Evolutionary conservation across 768 basidiomycete genomes (phyloP).

Genomic region (Podaxis rugospora): DNA sequence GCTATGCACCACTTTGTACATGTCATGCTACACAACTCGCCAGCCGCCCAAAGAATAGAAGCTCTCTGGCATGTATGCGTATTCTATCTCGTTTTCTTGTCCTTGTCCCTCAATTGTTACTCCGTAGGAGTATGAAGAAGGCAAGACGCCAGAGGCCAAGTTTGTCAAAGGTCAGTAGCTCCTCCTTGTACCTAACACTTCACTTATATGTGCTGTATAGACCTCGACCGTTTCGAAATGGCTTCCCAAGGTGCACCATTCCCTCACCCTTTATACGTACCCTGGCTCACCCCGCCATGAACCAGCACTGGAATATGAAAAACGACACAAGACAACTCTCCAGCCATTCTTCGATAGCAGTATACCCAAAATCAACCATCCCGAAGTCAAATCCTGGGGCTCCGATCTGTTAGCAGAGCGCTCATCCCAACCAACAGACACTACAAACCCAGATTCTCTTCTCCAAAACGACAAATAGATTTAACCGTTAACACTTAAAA

Average conservation of each 20-base stretch:
- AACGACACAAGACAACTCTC: constrained; percentile 40
- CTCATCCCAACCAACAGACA: too few relatives aligned
- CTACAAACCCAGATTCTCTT: too few relatives aligned
- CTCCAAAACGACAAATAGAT: background rate
- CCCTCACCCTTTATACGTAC: background rate
- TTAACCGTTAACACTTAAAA: background rate
- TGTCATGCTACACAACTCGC: constrained; percentile 80
- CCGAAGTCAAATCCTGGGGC: constrained; percentile 74
- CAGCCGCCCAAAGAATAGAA: constrained; percentile 63
- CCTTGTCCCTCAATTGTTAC: background rate
- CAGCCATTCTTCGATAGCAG: constrained; percentile 83
- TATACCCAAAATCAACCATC: constrained; percentile 64
- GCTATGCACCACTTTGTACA: constrained; percentile 89
- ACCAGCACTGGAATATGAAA: constrained; percentile 73
- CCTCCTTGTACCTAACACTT: background rate
- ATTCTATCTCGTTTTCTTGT: background rate
- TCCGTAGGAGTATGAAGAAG: constrained; percentile 78
- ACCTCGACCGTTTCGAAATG: constrained; percentile 87
- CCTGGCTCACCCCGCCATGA: background rate
- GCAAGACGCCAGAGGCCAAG: constrained; percentile 64
- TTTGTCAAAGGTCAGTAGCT: constrained; percentile 74
- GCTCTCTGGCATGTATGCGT: constrained; percentile 65
- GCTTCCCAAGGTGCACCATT: constrained; percentile 62
- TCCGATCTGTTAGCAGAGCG: constrained; percentile 50
- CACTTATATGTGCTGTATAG: constrained; percentile 29